Percentiles rank a stretch among this genome's conserved stretches.
Conservation (phyloP, 2,329 filamentous ascomycete genomes). For the Cladosporium sp. region DNA sequence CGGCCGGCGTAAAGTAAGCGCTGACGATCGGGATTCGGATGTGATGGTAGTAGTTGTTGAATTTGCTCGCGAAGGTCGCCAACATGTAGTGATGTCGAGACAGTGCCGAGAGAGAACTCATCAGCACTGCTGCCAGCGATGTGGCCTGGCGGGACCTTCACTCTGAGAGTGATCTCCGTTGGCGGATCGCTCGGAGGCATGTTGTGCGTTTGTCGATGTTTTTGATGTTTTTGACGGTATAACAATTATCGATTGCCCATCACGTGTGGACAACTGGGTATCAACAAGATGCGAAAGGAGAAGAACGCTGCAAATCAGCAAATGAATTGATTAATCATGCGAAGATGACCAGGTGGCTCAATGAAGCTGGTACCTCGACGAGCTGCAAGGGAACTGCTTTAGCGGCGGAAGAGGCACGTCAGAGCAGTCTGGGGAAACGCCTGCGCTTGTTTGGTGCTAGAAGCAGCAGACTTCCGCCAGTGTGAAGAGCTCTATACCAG, state of each 20-base stretch:
- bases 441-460: not conserved
- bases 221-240: not conserved
- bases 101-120: constrained; percentile 24
- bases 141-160: constrained; percentile 32
- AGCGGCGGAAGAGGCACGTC: not conserved
- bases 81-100: constrained; percentile 40
- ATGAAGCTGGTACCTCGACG: not conserved
- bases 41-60: constrained; percentile 44
- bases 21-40: constrained; percentile 45
- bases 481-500: not conserved
- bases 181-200: constrained; percentile 31
- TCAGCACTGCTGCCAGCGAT: constrained; percentile 21
- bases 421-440: not conserved
- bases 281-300: not conserved
- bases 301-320: not conserved
- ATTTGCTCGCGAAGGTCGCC: constrained; percentile 52
- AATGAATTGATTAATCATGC: not conserved
- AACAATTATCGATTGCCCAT: not conserved
- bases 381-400: not conserved
- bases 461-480: not conserved
- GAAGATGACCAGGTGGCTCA: constrained; percentile 1
- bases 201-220: not conserved
- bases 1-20: constrained; percentile 57
- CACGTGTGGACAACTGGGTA: not conserved
- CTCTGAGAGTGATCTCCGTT: constrained; percentile 23